Base-by-base conservation (phyloP, 768 basidiomycete genomes). In the Rhodosporidiobolus sp. region DNA sequence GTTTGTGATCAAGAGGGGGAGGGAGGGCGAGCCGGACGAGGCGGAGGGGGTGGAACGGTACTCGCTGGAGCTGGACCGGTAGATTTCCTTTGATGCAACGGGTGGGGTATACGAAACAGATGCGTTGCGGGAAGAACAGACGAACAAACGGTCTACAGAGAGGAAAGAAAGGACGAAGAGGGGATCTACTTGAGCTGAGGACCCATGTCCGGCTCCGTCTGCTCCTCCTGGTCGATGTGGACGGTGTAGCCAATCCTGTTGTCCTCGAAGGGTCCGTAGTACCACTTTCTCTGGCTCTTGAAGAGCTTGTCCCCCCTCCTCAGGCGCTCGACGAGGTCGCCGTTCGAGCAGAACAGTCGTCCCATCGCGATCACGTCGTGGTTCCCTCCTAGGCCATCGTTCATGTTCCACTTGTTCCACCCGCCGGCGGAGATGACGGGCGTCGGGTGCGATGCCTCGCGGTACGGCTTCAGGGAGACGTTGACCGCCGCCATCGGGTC, bases 221-320 rank as follows among this genome's bases (percentile, higher is more conserved):
- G 55, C 19, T 58, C 57, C 3, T 7, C 38, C 38, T 43, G 38
- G 38, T 14, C 38, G 38, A 63, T 56, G 62, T 78, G 77, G 8
- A 76, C 75, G 20, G 79, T 80, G 67, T 80, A 80, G 38, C 79
- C 79, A 28, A 80, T 30, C 58, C 77, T 75, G 57, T 80, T 79
- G 45, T 80, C 73, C 54, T 65, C 63, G 61, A 80, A 80, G 0
- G 79, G 79, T 20, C 80, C 76, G 63, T 78, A 74, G 73, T 77
- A 80, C n/a, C 77, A 69, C 20, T 63, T 67, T 24, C 70, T 35
- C 50, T 72, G 54, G 57, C 67, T 73, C 17, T 59, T 48, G 38
- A 62, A 69, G 9, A 76, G 49, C 24, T 54, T 30, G 32, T 54
- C 43, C 7, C 62, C 54, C 3, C 54, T 52, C 16, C 65, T 38